Evolutionary conservation across 371 early-diverging fungal genomes (phyloP), one percentile per base, ranked within the genome.

Genomic region (Mucor sp.): DNA sequence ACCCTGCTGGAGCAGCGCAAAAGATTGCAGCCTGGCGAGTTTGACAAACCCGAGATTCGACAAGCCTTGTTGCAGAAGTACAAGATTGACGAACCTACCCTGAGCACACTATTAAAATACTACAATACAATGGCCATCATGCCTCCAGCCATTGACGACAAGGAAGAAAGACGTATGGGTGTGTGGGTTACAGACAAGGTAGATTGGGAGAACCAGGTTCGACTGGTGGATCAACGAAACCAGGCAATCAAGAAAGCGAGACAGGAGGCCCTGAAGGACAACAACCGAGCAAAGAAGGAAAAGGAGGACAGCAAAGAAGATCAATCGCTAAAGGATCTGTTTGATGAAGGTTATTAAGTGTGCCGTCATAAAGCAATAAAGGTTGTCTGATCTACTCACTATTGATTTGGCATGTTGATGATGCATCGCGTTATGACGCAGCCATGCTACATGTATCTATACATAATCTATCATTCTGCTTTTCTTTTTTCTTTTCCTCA

Each of bases 101-200:
- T 82, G 17, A 35, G 62, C 0, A 74, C 68, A 5, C 43, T 82
- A 2, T 64, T 69, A 44, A 79, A 77, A 32, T 71, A 80, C 23
- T 79, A 76, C 37, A 78, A 77, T 43, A 75, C 74, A 23, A 74
- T 82, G 65, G 76, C 83, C 25, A 69, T 81, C 5, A 74, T 78
- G 70, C 82, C 82, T 8, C 65, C 74, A 19, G 58, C 62, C 4
- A n/a, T 70, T 25, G 79, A 74, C 21, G 77, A 75, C 50, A 74
- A 76, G 32, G 74, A 74, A 33, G 77, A 74, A 43, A 69, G 80
- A 62, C 60, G 70, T 21, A 19, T 50, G 14, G 75, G 77, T 60
- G 71, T 80, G 15, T 82, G 83, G 83, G 78, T 79, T 0, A 67
- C 68, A 8, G 68, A 77, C 58, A 73, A 65, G 32, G 57, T 66